Evolutionary conservation across 2,329 filamentous ascomycete species (phyloP), one percentile per base, ranked within the genome.

Genomic region (Coniochaeta ligniaria): DNA sequence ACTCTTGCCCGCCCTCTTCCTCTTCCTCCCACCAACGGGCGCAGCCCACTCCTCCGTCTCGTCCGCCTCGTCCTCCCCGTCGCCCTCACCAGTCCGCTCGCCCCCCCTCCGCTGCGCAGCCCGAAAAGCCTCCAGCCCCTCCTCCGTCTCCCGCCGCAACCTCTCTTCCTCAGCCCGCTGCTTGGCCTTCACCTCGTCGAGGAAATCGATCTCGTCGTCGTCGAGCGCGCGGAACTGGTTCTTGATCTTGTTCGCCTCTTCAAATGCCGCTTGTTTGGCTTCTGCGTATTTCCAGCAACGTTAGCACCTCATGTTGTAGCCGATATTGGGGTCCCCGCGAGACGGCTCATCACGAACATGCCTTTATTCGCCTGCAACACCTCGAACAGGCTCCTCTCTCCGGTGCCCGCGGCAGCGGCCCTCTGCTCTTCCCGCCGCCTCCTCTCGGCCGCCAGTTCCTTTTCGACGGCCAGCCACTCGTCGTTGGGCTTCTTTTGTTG

Each of bases 311-410:
- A 17, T 57, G 9, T 31, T 31, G 28, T 31, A 31, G 5, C 9
- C 28, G 28, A 9, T 5, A 31, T 31, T 9, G 28, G 28, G 28
- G 28, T 5, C 28, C 28, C 28, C 28, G 28, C 9, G 28, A 5
- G 9, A 31, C 5, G 28, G 28, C 28, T 31, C 28, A 31, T 57
- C 16, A 31, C 8, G 54, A 35, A 45, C 38, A 20, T 72, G 89
- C 87, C 88, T 84, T 93, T 94, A 74, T 95, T 95, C 50, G 88
- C 90, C 74, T 94, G 88, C 58, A 95, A 74, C 2, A 90, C 81
- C 50, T 93, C 91, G 70, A 82, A 95, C 31, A 95, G 78, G 58
- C 81, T 87, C 73, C 82, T 86, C 66, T 88, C 83, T 36, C 76
- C 78, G 20, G 38, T 63, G 63, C 73, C 75, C 22, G 75, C 71